These are phyloP conservation scores for Sporothrix brasiliensis DNA, from an alignment of 2,329 filamentous ascomycete species.

Conservation along the genomic window DNA sequence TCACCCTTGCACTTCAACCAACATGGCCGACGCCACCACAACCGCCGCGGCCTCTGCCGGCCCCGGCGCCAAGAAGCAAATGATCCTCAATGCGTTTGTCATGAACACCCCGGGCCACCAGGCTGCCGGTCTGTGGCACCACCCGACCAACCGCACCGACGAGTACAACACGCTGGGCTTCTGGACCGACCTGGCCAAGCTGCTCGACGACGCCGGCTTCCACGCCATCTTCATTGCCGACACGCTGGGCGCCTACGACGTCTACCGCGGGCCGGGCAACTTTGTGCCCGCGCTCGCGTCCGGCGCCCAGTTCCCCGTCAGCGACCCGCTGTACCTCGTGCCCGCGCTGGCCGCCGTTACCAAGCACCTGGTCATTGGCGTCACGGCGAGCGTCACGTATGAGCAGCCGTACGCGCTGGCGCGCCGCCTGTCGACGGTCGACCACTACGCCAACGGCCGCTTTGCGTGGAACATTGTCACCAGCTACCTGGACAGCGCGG, in stretches of 20 bases:
- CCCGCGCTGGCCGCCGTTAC: slow-evolving; percentile 32
- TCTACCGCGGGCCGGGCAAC: slow-evolving; percentile 34
- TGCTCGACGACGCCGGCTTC: slow-evolving; percentile 34
- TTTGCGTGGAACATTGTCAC: slow-evolving; percentile 38
- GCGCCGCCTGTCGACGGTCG: slow-evolving; percentile 30
- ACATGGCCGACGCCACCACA: background rate
- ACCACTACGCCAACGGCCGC: slow-evolving; percentile 32
- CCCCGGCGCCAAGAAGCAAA: slow-evolving; percentile 40
- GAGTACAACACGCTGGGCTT: slow-evolving; percentile 32
- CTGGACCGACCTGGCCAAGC: slow-evolving; percentile 33
- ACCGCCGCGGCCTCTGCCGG: background rate
- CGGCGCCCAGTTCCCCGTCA: slow-evolving; percentile 35
- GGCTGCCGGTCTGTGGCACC: slow-evolving; percentile 34
- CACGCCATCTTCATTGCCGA: slow-evolving; percentile 35
- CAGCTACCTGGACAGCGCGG: slow-evolving; percentile 34
- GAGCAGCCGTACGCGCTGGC: slow-evolving; percentile 31
- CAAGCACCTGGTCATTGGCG: slow-evolving; percentile 29
- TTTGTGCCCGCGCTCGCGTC: slow-evolving; percentile 29
- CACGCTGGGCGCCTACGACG: slow-evolving; percentile 34
- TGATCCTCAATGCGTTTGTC: slow-evolving; percentile 51
- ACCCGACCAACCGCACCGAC: slow-evolving; percentile 32
- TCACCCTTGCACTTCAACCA: background rate
- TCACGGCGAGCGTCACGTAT: slow-evolving; percentile 29
- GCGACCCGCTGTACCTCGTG: slow-evolving; percentile 30
- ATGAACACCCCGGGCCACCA: slow-evolving; percentile 35